Evolutionary conservation across 2,329 filamentous ascomycete genomes (phyloP), one percentile per base, ranked within the genome.

Genomic region (Pseudogymnoascus sp.): DNA sequence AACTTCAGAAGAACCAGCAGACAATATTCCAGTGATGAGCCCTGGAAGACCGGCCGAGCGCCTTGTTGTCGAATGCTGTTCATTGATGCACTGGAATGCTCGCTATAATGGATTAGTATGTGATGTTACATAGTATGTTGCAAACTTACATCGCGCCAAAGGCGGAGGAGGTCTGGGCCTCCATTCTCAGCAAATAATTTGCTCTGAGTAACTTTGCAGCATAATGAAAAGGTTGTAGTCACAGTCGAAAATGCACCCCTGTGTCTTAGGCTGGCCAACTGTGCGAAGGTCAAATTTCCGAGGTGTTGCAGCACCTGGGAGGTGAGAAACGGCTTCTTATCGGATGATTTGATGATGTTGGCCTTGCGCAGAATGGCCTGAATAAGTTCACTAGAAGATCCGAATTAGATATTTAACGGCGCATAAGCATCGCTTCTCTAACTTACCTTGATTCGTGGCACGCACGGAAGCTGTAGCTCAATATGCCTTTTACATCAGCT

Each of bases 401-500:
- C 36, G 36, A 37, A 38, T 40, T n/a, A 40, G 37, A 16, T 4
- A 23, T 3, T 11, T 36, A 12, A n/a, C 9, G 4, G 8, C 12
- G 12, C 23, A 14, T 40, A 34, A 14, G 16, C 12, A 34, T 12
- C 9, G n/a, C 14, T 5, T 21, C 16, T n/a, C 40, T 18, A 65
- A 63, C 76, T 65, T 77, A 91, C 89, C 91, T 96, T 23, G 93
- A 91, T 76, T 99, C 95, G 66, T 96, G 93, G n/a, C 97, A 81
- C 5, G 92, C 91, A 69, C 95, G 86, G 83, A 96, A 99, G 66
- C 92, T 96, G 74, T 95, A 99, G 67, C 93, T 97, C 56, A 99
- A 77, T 16, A 96, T 82, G 69, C 96, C 91, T 72, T 97, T 97
- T 0, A 91, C 92, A 61, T 89, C 88, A 1, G 91, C 80, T 0